Conservation (phyloP, 306 rosid genomes). For the Lathyrus oleraceus region DNA sequence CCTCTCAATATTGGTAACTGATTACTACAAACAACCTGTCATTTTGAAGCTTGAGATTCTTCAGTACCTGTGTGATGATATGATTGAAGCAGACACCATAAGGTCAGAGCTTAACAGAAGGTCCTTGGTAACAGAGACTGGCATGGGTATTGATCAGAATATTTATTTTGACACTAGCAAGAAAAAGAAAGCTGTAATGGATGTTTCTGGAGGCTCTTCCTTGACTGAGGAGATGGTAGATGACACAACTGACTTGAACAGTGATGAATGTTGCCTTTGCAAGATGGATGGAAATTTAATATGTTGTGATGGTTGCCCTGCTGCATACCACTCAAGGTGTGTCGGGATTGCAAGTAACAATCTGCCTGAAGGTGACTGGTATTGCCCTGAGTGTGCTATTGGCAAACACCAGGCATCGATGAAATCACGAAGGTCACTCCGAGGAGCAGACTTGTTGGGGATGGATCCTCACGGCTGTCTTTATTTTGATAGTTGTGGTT, state of each 20-base stretch:
- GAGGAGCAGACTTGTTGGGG: constrained; percentile 89
- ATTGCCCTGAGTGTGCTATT: constrained; percentile 94
- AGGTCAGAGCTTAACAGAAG: constrained; percentile 89
- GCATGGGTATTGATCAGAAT: constrained; percentile 62
- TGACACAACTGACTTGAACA: constrained; percentile 77
- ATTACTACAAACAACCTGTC: constrained; percentile 75
- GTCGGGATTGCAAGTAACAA: constrained; percentile 69
- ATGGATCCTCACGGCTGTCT: constrained; percentile 81
- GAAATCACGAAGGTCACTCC: constrained; percentile 71
- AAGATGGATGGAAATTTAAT: constrained; percentile 97
- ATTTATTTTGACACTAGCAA: constrained; percentile 54
- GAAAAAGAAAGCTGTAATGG: constrained; percentile 61
- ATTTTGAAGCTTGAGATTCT: constrained; percentile 76
- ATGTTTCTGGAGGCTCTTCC: constrained; percentile 55
- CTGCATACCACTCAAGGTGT: constrained; percentile 94
- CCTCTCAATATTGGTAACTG: constrained; percentile 55
- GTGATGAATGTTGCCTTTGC: constrained; percentile 95
- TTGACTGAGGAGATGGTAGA: constrained; percentile 58
- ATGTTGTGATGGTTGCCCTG: constrained; percentile 99
- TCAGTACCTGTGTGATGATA: constrained; percentile 80
- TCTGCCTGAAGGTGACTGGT: constrained; percentile 98
- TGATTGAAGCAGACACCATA: constrained; percentile 88
- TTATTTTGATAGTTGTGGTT: constrained; percentile 77
- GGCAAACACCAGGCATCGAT: constrained; percentile 60
- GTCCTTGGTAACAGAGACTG: constrained; percentile 70